Base-by-base conservation (phyloP, 768 basidiomycete genomes). In the Amanita exitialis region DNA sequence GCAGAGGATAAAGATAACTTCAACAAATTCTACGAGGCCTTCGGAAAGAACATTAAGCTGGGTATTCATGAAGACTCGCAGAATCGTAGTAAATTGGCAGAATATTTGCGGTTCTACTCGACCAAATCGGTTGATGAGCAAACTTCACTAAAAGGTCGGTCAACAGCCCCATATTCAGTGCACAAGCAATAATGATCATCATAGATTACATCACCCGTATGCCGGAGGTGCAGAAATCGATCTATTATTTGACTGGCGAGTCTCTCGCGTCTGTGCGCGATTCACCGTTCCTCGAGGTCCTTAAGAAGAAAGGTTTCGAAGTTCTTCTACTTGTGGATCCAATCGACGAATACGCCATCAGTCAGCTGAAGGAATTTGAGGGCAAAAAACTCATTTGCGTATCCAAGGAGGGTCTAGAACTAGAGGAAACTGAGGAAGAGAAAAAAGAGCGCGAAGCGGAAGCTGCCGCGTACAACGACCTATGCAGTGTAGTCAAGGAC, bases 1-100 rank as follows among this genome's bases (percentile, higher is more conserved):
- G 86, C 94, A 32, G 95, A 99, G 78, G 96, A 99, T 80, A 98
- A 98, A 80, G 96, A 99, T 73, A 97, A 88, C 79, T 92, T 90
- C 67, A 65, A 61, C 69, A 95, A 94, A 76, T 97, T 98, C 80
- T 96, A 96, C 73, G 89, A 94, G 75, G 81, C 92, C 36, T 98
- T 99, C 70, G 90, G 91, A 74, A 91, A 95, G 87, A 99, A 99
- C 81, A 71, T 99, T 67, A 99, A 99, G 76, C 90, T 99, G 56
- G 95, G 95, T 82, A 87, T 99, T 61, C 95, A 98, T 77, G 95
- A 99, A 70, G 95, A 99, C 62, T 83, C 94, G 34, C 90, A 95
- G 75, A 96, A 99, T 80, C 90, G 95, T 59, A 86, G 86, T 82
- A 98, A 98, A 77, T 91, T 99, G 58, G 95, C 95, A 44, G 95